These are phyloP conservation scores for Psilocybe mexicana DNA, from an alignment of 1,284 basidiomycete genomes.

Conservation along the genomic window DNA sequence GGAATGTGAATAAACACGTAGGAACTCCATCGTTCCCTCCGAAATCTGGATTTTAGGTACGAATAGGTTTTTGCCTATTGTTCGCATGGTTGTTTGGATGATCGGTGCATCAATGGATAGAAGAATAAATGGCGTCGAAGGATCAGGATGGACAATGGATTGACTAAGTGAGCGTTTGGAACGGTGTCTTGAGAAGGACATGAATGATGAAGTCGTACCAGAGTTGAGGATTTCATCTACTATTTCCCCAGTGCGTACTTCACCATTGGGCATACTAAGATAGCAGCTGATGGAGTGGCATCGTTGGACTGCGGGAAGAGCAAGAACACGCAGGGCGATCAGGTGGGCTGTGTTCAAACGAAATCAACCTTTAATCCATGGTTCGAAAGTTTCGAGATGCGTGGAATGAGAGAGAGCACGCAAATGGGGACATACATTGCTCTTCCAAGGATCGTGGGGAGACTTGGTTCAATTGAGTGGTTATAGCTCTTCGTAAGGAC, in stretches of 20 bases:
- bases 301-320: slow-evolving; percentile 50
- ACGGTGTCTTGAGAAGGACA: no score
- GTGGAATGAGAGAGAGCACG: background rate
- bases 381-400: background rate
- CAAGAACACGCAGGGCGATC: slow-evolving; percentile 48
- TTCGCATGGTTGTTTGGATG: background rate
- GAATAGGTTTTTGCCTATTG: slow-evolving; percentile 62
- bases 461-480: slow-evolving; percentile 43
- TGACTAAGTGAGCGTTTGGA: no score
- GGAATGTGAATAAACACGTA: slow-evolving; percentile 55
- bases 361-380: slow-evolving; percentile 4
- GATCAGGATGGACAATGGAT: background rate
- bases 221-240: slow-evolving; percentile 45
- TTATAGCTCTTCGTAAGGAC: slow-evolving; percentile 51
- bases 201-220: slow-evolving; percentile 42
- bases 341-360: slow-evolving; percentile 46
- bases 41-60: slow-evolving; percentile 63
- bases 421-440: slow-evolving; percentile 50
- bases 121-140: background rate
- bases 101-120: background rate
- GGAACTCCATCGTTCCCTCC: slow-evolving; percentile 61
- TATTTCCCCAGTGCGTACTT: slow-evolving; percentile 60
- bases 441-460: slow-evolving; percentile 46
- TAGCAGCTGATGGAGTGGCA: slow-evolving; percentile 67
- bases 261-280: slow-evolving; percentile 74